Conservation (phyloP, 78 protist species). For the Paratrimastix pyriformis region DNA sequence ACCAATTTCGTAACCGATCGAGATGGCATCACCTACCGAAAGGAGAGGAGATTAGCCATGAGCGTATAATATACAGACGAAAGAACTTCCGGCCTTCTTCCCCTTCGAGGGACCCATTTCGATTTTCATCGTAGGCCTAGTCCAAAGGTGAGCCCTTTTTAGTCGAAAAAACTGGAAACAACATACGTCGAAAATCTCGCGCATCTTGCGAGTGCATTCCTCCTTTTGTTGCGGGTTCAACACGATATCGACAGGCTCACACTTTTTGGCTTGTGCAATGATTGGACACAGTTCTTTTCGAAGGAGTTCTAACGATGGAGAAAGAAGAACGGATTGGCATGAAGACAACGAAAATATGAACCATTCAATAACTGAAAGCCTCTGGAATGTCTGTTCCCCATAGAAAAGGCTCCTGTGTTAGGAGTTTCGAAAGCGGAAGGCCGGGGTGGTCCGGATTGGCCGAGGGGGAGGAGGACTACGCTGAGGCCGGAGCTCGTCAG, state of each 20-base stretch:
- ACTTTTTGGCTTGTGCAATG: not conserved
- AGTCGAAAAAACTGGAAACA: not conserved
- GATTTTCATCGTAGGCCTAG: not conserved
- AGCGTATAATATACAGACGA: too few species aligned
- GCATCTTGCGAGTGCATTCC: not conserved
- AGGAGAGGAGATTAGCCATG: too few species aligned
- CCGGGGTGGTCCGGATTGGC: too few species aligned
- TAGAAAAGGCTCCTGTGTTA: too few species aligned
- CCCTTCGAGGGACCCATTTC: not conserved
- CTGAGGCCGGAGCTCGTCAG: too few species aligned
- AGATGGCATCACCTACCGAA: too few species aligned
- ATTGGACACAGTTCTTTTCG: constrained; percentile 1
- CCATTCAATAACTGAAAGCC: too few species aligned
- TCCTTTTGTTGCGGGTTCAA: not conserved
- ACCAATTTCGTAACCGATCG: too few species aligned
- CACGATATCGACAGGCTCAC: not conserved
- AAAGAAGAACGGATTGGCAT: not conserved
- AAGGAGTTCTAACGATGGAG: not conserved
- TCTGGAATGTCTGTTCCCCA: too few species aligned
- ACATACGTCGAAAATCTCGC: not conserved
- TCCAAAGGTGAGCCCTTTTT: not conserved
- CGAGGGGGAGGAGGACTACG: too few species aligned
- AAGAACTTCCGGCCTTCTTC: not conserved
- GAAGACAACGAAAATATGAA: not conserved
- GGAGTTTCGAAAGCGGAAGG: too few species aligned